Conservation (phyloP, 352 stramenopile genomes). For the Pythium apleroticum region DNA sequence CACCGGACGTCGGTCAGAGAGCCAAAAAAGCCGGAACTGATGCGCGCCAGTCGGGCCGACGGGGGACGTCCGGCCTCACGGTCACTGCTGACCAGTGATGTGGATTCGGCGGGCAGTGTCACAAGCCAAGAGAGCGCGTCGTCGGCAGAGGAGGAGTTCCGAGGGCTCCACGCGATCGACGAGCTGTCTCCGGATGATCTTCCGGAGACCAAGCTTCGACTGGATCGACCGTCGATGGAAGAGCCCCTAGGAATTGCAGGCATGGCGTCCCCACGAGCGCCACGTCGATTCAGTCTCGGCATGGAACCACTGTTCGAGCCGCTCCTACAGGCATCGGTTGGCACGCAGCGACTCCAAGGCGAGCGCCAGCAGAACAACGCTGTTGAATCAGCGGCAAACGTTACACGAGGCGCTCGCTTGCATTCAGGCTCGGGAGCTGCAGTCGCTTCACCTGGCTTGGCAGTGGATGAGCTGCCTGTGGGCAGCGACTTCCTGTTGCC, state of each 20-base stretch:
- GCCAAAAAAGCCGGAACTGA: slow-evolving; percentile 21
- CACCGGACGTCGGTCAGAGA: slow-evolving; percentile 21
- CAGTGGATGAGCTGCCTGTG: slow-evolving; percentile 11
- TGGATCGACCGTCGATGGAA: slow-evolving; percentile 1
- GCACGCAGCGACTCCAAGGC: slow-evolving; percentile 53
- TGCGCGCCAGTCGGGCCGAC: slow-evolving; percentile 5
- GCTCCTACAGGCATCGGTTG: slow-evolving; percentile 60
- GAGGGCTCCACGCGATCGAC: slow-evolving; percentile 21
- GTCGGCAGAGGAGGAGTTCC: slow-evolving; percentile 8
- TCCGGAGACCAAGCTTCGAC: slow-evolving; percentile 20
- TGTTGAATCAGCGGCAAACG: neutral
- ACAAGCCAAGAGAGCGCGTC: slow-evolving; percentile 23
- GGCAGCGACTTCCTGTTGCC: slow-evolving; percentile 15
- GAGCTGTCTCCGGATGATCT: slow-evolving; percentile 25
- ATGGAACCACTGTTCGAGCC: slow-evolving; percentile 82
- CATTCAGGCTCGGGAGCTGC: slow-evolving; percentile 15
- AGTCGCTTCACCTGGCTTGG: slow-evolving; percentile 5
- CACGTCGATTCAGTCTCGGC: slow-evolving; percentile 44
- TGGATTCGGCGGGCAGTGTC: slow-evolving; percentile 6
- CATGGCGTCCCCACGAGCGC: slow-evolving; percentile 25
- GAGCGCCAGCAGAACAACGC: neutral
- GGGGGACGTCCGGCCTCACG: neutral
- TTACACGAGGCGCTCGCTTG: slow-evolving; percentile 10
- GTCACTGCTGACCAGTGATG: neutral
- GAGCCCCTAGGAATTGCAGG: neutral